Evolutionary conservation across 495 filamentous ascomycete species (phyloP), one percentile per base, ranked within the genome.

Genomic region (Cryomyces minteri): DNA sequence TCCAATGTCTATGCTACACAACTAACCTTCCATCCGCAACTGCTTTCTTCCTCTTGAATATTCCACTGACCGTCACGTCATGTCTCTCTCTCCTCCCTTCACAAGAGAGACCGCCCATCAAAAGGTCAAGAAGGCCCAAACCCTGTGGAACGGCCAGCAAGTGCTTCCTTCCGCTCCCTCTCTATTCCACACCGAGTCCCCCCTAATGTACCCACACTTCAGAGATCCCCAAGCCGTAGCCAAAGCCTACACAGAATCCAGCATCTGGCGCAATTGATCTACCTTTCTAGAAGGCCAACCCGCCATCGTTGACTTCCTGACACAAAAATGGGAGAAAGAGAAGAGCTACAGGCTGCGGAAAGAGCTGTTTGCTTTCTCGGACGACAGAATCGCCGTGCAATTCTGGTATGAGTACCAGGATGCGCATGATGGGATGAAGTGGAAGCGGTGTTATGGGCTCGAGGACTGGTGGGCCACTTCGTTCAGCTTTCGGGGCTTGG

Each of bases 341-440:
- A 60, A 72, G 31, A 76, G 67, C 31, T 93, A 93, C 53, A 67
- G 73, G 2, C 72, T 94, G 36, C 74, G 86, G 44, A 94, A 94
- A 61, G 87, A 95, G 56, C 68, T 95, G 6, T 94, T 94, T 63
- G 71, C 83, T 8, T 82, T 82, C 52, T 67, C 65, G 0, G 75
- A 72, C 42, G 71, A 84, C 56, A 72, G 71, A 62, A 92, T 88
- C 53, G 84, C 82, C 1, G 84, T 90, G 37, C 82, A 92, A 61
- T 93, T 93, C 60, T 93, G 85, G 85, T 93, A 93, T 49, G 86
- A 94, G 60, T 93, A 74, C 62, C 72, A 76, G 44, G 84, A 93
- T 54, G 62, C 59, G 5, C 48, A 69, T 0, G 80, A 84, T 48
- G 60, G 54, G 5, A 66, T 73, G 54, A 78, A 82, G 54, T 95